These are phyloP conservation scores for Lepidium aucheri DNA, from an alignment of 345 rosid species.

Conservation along the genomic window DNA sequence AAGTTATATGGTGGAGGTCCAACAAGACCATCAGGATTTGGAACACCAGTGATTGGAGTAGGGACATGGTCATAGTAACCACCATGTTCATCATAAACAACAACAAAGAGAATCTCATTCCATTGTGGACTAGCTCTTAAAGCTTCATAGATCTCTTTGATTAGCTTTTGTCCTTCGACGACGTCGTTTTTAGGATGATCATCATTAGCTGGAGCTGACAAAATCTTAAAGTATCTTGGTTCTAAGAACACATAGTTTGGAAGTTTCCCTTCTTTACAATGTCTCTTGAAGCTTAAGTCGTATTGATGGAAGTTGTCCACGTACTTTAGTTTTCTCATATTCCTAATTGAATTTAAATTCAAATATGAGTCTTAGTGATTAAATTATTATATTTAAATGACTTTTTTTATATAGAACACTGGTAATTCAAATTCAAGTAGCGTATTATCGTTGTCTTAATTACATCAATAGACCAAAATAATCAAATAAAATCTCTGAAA, in stretches of 20 bases:
- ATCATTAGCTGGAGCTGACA: constrained; percentile 56
- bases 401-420: too few relatives aligned
- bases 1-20: constrained; percentile 58
- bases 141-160: constrained; percentile 76
- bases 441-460: too few relatives aligned
- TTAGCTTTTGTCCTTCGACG: constrained; percentile 64
- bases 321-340: constrained; percentile 71
- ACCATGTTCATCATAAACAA: constrained; percentile 83
- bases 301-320: constrained; percentile 59
- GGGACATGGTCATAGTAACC: constrained; percentile 91
- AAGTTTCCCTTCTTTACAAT: constrained; percentile 67
- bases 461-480: too few relatives aligned
- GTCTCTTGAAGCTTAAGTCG: constrained; percentile 56
- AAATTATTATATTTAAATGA: too few relatives aligned
- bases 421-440: too few relatives aligned
- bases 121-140: constrained; percentile 80
- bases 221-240: constrained; percentile 57
- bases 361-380: too few relatives aligned
- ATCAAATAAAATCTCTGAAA: too few relatives aligned
- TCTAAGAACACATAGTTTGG: constrained; percentile 85
- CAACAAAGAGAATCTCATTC: constrained; percentile 56
- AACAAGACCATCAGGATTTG: constrained; percentile 67
- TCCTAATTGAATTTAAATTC: constrained; percentile 30
- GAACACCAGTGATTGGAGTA: constrained; percentile 65
- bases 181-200: constrained; percentile 84